phyloP scores from a whole-genome alignment of 106 monocot genomes.

The Agapanthus africanus region DNA sequence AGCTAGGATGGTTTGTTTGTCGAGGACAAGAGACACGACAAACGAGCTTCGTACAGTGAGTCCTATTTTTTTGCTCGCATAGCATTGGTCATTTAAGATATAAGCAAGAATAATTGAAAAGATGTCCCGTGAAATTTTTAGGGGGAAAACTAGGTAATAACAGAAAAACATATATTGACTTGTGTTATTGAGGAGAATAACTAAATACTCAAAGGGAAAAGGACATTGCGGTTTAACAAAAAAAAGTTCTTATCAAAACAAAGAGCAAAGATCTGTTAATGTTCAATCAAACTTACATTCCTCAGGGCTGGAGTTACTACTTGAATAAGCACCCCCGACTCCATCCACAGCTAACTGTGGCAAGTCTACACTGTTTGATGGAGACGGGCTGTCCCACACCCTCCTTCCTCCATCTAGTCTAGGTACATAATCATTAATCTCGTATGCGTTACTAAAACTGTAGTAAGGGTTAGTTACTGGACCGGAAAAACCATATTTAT shows the following conservation, averaged over 20 bases:
- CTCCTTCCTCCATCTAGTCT: slow-evolving; percentile 60
- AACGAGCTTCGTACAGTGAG: background rate
- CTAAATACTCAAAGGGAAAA: background rate
- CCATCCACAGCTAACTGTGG: slow-evolving; percentile 25
- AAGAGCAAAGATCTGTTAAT: background rate
- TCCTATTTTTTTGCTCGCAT: background rate
- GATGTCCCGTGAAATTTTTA: too few species aligned
- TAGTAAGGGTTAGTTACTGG: slow-evolving; percentile 51
- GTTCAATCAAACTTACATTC: slow-evolving; percentile 86
- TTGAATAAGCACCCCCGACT: slow-evolving; percentile 23
- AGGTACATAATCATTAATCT: slow-evolving; percentile 50
- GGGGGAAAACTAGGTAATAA: too few species aligned
- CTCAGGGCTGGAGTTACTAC: slow-evolving; percentile 32
- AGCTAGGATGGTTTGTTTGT: background rate
- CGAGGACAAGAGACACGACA: background rate
- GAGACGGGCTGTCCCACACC: slow-evolving; percentile 37
- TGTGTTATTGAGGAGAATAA: background rate
- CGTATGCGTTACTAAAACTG: slow-evolving; percentile 54
- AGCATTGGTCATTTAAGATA: background rate
- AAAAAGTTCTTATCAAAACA: background rate
- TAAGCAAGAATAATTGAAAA: background rate
- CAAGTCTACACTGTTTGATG: slow-evolving; percentile 28
- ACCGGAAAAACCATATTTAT: slow-evolving; percentile 57
- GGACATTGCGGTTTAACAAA: background rate
- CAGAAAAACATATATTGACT: background rate